Conservation (phyloP, 495 filamentous ascomycete species). For the Massariosphaeria phaeospora region DNA sequence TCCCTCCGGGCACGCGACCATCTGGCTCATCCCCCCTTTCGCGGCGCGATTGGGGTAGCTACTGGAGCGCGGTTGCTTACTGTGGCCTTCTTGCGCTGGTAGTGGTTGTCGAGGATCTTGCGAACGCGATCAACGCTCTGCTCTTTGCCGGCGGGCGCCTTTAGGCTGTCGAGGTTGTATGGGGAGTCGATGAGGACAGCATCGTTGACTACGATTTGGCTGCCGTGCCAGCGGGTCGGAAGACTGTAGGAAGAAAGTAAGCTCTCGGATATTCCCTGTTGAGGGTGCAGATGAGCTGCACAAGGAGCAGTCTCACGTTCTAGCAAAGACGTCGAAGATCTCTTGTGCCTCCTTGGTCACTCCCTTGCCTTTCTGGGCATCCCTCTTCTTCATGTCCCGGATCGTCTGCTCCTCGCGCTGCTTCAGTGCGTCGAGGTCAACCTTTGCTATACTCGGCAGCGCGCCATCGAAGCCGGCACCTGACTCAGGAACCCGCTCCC, state of each 20-base stretch:
- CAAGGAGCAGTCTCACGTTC: slow-evolving; percentile 45
- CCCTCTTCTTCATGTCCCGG: slow-evolving; percentile 50
- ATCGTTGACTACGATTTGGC: slow-evolving; percentile 60
- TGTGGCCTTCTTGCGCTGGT: slow-evolving; percentile 35
- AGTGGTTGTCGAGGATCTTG: slow-evolving; percentile 53
- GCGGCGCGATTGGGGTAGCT: slow-evolving; percentile 32
- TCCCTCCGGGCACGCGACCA: too few species aligned
- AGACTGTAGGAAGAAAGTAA: slow-evolving; percentile 36
- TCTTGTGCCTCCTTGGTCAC: slow-evolving; percentile 65
- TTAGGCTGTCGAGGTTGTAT: slow-evolving; percentile 58
- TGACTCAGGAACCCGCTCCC: slow-evolving; percentile 22
- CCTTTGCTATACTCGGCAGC: slow-evolving; percentile 36
- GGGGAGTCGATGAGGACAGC: slow-evolving; percentile 58
- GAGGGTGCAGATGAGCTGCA: neutral
- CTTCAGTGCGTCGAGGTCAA: slow-evolving; percentile 52
- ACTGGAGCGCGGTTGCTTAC: slow-evolving; percentile 23
- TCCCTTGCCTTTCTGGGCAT: slow-evolving; percentile 54
- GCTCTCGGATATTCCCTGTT: neutral
- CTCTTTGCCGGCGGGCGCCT: slow-evolving; percentile 48
- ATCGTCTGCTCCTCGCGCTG: slow-evolving; percentile 52
- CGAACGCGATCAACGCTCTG: slow-evolving; percentile 54
- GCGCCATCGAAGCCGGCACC: slow-evolving; percentile 31
- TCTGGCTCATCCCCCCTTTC: slow-evolving; percentile 38
- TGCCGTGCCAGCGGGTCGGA: slow-evolving; percentile 59
- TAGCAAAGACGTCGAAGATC: slow-evolving; percentile 60